These are phyloP conservation scores for Aquilaria malaccensis DNA, from an alignment of 345 rosid species.

Conservation along the genomic window DNA sequence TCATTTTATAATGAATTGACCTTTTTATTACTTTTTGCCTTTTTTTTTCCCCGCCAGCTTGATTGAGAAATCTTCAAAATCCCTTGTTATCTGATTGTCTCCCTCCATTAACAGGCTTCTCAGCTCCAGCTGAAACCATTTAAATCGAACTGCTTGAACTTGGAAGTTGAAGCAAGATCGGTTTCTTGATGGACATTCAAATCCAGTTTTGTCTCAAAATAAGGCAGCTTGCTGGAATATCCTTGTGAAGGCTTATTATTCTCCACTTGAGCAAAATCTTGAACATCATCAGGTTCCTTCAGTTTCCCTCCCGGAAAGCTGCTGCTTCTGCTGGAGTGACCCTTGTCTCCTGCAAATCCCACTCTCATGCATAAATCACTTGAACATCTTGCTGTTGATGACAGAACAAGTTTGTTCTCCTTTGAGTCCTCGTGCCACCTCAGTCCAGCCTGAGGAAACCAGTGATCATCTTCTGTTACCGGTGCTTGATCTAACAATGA, in stretches of 20 bases:
- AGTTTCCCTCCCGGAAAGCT: conserved; percentile 37
- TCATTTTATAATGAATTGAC: too few relatives aligned
- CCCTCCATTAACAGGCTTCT: conserved; percentile 3
- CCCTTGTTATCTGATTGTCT: too few relatives aligned
- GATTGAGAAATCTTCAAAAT: too few relatives aligned
- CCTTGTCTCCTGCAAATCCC: conserved; percentile 43
- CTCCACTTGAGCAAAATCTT: conserved; percentile 20
- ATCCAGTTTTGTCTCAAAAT: conserved; percentile 51
- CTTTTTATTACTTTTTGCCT: too few relatives aligned
- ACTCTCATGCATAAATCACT: conserved; percentile 60
- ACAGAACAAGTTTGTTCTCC: conserved; percentile 33
- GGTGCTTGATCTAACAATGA: conserved; percentile 38
- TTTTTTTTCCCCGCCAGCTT: too few relatives aligned
- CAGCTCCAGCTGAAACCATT: conserved; percentile 91
- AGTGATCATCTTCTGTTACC: conserved; percentile 26
- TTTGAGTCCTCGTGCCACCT: conserved; percentile 45
- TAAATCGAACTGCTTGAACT: conserved; percentile 57
- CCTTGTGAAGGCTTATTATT: conserved; percentile 24
- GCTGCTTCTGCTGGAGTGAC: conserved; percentile 8
- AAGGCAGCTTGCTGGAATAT: conserved; percentile 21
- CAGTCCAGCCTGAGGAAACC: conserved; percentile 39
- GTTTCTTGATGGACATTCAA: conserved; percentile 58
- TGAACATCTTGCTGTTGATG: conserved; percentile 34
- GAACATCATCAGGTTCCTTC: conserved; percentile 18
- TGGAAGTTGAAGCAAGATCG: conserved; percentile 38